Conservation (phyloP, 495 filamentous ascomycete genomes). For the Tuber indicum region DNA sequence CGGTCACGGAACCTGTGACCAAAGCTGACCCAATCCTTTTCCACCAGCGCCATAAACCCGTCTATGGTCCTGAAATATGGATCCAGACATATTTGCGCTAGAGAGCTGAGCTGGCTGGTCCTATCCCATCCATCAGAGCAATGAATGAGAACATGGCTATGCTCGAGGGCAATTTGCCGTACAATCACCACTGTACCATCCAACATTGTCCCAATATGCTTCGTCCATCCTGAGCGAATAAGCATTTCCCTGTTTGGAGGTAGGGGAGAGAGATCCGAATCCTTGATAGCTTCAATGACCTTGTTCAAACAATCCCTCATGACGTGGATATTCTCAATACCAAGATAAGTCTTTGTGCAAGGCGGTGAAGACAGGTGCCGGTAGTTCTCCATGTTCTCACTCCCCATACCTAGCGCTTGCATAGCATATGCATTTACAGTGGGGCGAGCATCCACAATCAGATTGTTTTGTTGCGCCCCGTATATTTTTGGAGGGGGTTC, state of each 20-base stretch:
- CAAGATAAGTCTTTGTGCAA: slow-evolving; percentile 79
- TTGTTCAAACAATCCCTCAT: slow-evolving; percentile 90
- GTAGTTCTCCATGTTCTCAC: slow-evolving; percentile 98
- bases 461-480: slow-evolving; percentile 85
- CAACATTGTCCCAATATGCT: slow-evolving; percentile 77
- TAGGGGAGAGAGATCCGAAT: slow-evolving; percentile 78
- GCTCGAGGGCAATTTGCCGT: slow-evolving; percentile 79
- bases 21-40: slow-evolving; percentile 98
- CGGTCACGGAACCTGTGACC: slow-evolving; percentile 95
- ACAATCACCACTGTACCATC: slow-evolving; percentile 81
- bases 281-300: slow-evolving; percentile 84
- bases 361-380: slow-evolving; percentile 55
- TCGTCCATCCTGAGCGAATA: slow-evolving; percentile 80
- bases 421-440: slow-evolving; percentile 94
- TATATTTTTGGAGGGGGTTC: slow-evolving; percentile 52
- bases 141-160: slow-evolving; percentile 92
- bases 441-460: slow-evolving; percentile 94
- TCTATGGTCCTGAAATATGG: slow-evolving; percentile 93
- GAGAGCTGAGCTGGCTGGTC: slow-evolving; percentile 88
- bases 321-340: slow-evolving; percentile 98
- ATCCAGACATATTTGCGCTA: slow-evolving; percentile 89
- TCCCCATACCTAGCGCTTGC: slow-evolving; percentile 88
- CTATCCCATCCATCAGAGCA: slow-evolving; percentile 99
- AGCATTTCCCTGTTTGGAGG: slow-evolving; percentile 78
- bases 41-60: slow-evolving; percentile 88